Conservation (phyloP, 257 asterid species). For the Rauvolfia tetraphylla region DNA sequence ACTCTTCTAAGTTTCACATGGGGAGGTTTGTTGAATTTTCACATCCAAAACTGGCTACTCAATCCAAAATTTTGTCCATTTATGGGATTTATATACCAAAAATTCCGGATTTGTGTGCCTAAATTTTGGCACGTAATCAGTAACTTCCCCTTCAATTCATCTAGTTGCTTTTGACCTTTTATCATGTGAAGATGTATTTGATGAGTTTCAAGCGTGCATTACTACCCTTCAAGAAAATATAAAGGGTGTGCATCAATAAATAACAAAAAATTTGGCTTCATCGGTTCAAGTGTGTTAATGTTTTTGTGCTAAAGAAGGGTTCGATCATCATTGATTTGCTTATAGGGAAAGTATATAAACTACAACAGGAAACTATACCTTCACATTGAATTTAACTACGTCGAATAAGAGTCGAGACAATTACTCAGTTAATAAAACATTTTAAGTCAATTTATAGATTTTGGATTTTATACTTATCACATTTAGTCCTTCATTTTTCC, state of each 20-base stretch:
- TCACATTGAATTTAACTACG: no score
- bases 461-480: no score
- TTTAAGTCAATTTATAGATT: no score
- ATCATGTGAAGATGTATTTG: background rate
- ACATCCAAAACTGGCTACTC: conserved; percentile 17
- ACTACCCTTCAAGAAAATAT: no score
- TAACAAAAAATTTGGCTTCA: background rate
- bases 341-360: no score
- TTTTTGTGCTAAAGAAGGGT: no score
- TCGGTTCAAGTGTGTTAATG: no score
- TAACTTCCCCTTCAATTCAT: background rate
- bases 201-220: background rate
- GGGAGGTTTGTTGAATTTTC: conserved; percentile 19
- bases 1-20: conserved; percentile 23
- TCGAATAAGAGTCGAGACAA: no score
- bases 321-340: no score
- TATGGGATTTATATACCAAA: background rate
- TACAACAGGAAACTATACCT: no score
- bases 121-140: background rate
- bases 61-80: conserved; percentile 14
- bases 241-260: background rate
- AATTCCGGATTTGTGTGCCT: background rate
- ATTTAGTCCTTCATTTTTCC: no score
- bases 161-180: background rate
- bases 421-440: no score